Evolutionary conservation across 345 rosid genomes (phyloP).

Genomic region (Corchorus capsularis): DNA sequence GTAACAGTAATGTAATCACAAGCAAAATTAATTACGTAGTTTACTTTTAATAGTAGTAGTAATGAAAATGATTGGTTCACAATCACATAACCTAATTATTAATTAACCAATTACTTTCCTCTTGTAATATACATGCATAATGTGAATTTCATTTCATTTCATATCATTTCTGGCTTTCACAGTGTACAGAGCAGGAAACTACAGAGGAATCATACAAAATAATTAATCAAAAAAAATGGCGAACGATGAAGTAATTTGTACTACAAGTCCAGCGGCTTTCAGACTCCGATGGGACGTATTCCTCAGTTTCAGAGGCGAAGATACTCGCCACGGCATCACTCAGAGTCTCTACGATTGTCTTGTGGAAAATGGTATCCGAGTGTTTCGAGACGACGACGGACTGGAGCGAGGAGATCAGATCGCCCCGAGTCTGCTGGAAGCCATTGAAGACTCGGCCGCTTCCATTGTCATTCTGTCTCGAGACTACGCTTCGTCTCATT

Average conservation of each 20-base stretch:
- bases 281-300: conserved; percentile 55
- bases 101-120: too few species aligned
- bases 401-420: conserved; percentile 49
- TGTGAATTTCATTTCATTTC: too few species aligned
- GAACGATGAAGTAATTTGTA: neutral
- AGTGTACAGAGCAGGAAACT: too few species aligned
- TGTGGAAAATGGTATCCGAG: conserved; percentile 30
- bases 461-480: conserved; percentile 44
- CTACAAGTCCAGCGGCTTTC: conserved; percentile 26
- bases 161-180: too few species aligned
- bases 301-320: conserved; percentile 60
- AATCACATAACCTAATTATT: too few species aligned
- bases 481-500: conserved; percentile 41
- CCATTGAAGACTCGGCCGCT: conserved; percentile 56
- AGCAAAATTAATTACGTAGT: too few species aligned
- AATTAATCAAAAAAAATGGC: neutral
- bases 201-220: too few species aligned
- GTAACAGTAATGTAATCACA: too few species aligned
- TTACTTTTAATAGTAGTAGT: too few species aligned
- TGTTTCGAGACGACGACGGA: conserved; percentile 45
- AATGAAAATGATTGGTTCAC: too few species aligned
- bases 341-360: conserved; percentile 28
- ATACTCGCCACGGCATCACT: conserved; percentile 46
- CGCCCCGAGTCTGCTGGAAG: conserved; percentile 32
- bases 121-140: too few species aligned